Conservation (phyloP, 2,329 filamentous ascomycete genomes). For the Blastomyces gilchristii region DNA sequence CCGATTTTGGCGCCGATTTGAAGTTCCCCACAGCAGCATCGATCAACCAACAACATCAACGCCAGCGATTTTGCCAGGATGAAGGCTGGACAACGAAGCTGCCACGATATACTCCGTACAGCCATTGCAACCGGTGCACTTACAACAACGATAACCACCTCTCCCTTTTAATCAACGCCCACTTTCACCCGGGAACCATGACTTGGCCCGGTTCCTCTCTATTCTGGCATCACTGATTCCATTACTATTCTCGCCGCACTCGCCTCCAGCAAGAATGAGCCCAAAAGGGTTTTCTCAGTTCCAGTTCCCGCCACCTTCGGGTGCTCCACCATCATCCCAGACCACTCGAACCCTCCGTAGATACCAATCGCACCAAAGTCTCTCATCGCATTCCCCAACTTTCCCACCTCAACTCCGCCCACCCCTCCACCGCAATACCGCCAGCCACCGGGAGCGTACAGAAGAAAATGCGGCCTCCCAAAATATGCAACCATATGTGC, state of each 20-base stretch:
- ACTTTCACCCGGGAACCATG: not conserved
- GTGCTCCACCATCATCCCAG: slow-evolving; percentile 43
- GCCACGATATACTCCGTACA: not conserved
- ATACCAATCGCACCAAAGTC: slow-evolving; percentile 63
- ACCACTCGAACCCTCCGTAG: slow-evolving; percentile 59
- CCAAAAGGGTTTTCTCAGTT: slow-evolving; percentile 19
- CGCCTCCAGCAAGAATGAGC: slow-evolving; percentile 16
- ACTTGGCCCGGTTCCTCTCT: not conserved
- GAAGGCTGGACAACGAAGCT: not conserved
- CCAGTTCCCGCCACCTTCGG: slow-evolving; percentile 21
- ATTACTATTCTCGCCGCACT: slow-evolving; percentile 1
- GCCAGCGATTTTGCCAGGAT: not conserved
- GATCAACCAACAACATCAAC: not conserved
- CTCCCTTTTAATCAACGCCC: not conserved
- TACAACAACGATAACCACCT: not conserved
- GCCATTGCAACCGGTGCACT: not conserved
- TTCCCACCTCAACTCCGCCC: slow-evolving; percentile 55
- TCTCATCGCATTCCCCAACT: slow-evolving; percentile 45
- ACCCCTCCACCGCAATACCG: slow-evolving; percentile 27
- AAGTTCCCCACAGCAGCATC: not conserved
- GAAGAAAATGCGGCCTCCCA: slow-evolving; percentile 14
- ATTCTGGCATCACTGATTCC: slow-evolving; percentile 14
- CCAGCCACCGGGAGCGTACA: slow-evolving; percentile 15
- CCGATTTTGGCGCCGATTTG: not conserved
- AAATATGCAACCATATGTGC: slow-evolving; percentile 20